These are phyloP conservation scores for Puccinia brachypodii DNA, from an alignment of 1,284 basidiomycete species.

Conservation along the genomic window DNA sequence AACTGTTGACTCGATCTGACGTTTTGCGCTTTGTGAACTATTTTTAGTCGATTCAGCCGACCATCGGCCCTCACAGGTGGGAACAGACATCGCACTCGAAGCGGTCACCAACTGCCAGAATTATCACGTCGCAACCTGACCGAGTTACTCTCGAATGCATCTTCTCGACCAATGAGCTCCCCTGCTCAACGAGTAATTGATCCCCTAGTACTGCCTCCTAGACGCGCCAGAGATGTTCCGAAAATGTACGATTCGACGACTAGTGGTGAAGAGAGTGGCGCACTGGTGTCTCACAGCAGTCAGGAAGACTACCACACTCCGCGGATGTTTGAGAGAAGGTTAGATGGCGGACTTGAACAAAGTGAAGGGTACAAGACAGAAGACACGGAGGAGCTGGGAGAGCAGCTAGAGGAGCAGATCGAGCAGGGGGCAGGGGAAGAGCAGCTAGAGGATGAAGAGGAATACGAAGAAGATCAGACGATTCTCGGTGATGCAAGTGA, in stretches of 20 bases:
- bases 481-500: conserved; percentile 37
- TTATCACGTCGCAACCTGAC: background rate
- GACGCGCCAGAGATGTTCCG: background rate
- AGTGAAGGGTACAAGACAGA: background rate
- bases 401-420: background rate
- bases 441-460: background rate
- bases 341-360: background rate
- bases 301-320: background rate
- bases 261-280: conserved; percentile 16
- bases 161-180: background rate
- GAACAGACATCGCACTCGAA: conserved; percentile 6
- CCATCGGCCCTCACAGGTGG: conserved; percentile 14
- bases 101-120: conserved; percentile 7
- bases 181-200: background rate
- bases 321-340: background rate
- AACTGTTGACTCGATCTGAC: background rate
- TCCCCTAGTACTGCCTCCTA: background rate
- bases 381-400: background rate
- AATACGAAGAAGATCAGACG: conserved; percentile 31
- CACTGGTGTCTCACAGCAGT: background rate
- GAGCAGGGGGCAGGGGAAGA: background rate
- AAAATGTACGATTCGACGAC: conserved; percentile 12
- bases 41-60: conserved; percentile 36
- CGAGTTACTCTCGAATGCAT: background rate
- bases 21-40: background rate